Base-by-base conservation (phyloP, 2,329 filamentous ascomycete species). In the Cordyceps javanica region DNA sequence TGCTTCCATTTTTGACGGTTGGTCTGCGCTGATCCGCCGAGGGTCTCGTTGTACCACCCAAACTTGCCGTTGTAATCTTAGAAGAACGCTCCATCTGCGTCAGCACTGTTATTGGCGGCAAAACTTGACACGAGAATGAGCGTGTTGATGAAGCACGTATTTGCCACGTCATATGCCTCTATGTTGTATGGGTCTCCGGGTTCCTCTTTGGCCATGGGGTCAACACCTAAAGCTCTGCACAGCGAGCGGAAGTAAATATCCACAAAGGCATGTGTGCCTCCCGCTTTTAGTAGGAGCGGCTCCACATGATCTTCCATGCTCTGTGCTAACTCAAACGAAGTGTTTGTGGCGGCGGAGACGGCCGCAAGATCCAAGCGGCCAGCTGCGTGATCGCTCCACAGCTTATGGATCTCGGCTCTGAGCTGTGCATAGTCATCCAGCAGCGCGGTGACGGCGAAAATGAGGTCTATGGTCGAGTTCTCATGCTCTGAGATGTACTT, bases 251-350 rank as follows among this genome's bases (percentile, higher is more conserved):
- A 61, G 46, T 56, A 42, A 13, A 3, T n/a, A 1, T 21, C 23
- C 5, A 65, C 13, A 2, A 26, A 1, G 2, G 5, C 14, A 3
- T 26, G 30, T 44, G 1, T 23, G 16, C 63, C 59, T 2, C 45
- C 54, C 0, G 53, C 26, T 21, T 60, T 57, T 3, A 57, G 55
- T 1, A 64, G 5, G 0, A 64, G 1, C 2, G 70, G 73, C 62
- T 77, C 72, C 56, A 81, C 79, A 41, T 82, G 76, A 62, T 81
- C 78, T 16, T 65, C 63, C 60, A 66, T 62, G 50, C 55, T 60
- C 9, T 58, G 61, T 4, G 63, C 63, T 10, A 65, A 7, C 21
- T 62, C 64, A 28, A 66, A 64, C 0, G 62, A 59, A 6, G 51
- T 46, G 39, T 66, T 66, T 3, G 62, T 65, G 9, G 64, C 62